Percentiles rank a stretch among this genome's conserved stretches.
These are phyloP conservation scores for Aspergillus indologenus DNA, from an alignment of 495 filamentous ascomycete species.

Conservation along the genomic window DNA sequence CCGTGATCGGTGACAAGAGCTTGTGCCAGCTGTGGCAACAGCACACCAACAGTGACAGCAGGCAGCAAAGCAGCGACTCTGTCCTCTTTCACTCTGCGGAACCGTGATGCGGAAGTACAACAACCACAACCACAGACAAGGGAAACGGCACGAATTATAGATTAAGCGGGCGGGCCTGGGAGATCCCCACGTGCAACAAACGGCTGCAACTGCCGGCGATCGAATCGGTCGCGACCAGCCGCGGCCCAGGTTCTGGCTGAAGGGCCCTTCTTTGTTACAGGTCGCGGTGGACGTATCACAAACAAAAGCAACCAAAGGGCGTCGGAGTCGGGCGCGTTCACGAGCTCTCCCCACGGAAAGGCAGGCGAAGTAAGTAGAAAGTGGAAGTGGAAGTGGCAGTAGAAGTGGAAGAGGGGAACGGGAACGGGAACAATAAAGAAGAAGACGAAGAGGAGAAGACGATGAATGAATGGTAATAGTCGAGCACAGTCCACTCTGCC, in stretches of 20 bases:
- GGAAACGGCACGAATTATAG: neutral
- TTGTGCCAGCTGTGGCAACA: neutral
- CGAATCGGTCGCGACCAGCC: neutral
- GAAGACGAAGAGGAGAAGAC: neutral
- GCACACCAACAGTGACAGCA: neutral
- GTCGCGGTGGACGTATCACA: neutral
- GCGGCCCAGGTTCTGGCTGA: neutral
- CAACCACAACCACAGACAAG: neutral
- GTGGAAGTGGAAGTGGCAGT: neutral
- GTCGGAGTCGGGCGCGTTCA: neutral
- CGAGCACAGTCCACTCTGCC: neutral
- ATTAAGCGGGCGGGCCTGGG: neutral
- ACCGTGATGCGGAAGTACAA: neutral
- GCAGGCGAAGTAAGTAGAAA: neutral
- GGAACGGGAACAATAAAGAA: neutral
- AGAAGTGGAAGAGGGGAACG: neutral
- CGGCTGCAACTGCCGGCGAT: slow-evolving; percentile 4
- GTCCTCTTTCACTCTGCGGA: neutral
- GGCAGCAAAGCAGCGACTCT: no score
- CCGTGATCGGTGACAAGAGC: neutral
- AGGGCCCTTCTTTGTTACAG: neutral
- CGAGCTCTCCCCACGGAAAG: neutral
- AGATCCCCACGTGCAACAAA: slow-evolving; percentile 4
- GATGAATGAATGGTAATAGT: neutral
- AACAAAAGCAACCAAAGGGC: neutral